Evolutionary conservation across 768 basidiomycete species (phyloP).

Genomic region (Tricholoma hemisulphureum): DNA sequence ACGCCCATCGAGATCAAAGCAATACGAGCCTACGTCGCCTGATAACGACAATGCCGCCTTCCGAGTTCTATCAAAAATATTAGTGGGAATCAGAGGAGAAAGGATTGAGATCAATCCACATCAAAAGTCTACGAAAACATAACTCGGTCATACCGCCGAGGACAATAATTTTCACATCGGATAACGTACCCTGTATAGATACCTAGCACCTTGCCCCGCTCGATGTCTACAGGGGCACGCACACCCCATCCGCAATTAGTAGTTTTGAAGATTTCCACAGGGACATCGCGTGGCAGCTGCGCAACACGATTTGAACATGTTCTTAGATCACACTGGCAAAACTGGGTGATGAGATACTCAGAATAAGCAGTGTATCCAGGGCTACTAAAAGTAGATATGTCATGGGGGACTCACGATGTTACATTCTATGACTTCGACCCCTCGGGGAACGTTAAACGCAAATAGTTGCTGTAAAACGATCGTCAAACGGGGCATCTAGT

Average conservation of each 20-base stretch:
- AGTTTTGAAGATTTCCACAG: slow-evolving; percentile 70
- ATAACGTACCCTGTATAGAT: slow-evolving; percentile 63
- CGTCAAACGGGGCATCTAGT: no score
- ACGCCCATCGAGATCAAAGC: slow-evolving; percentile 65
- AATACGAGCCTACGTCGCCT: slow-evolving; percentile 42
- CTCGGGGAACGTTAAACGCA: slow-evolving; percentile 39
- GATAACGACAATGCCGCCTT: slow-evolving; percentile 38
- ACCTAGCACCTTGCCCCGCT: slow-evolving; percentile 60
- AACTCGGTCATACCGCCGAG: not conserved
- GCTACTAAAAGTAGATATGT: not conserved
- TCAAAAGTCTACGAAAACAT: slow-evolving; percentile 35
- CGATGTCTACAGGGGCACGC: slow-evolving; percentile 41
- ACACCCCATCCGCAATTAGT: slow-evolving; percentile 62
- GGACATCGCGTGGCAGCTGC: slow-evolving; percentile 53
- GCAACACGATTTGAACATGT: slow-evolving; percentile 60
- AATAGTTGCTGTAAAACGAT: slow-evolving; percentile 47
- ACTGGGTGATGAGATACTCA: slow-evolving; percentile 22
- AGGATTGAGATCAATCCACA: slow-evolving; percentile 35
- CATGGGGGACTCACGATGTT: slow-evolving; percentile 44
- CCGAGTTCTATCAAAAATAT: slow-evolving; percentile 37
- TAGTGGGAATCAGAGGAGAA: not conserved
- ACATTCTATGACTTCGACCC: slow-evolving; percentile 62
- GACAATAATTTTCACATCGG: no score
- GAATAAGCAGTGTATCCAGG: not conserved
- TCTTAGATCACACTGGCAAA: slow-evolving; percentile 40